phyloP scores from a whole-genome alignment of 2,329 filamentous ascomycete genomes.

The Penicillium crustosum region DNA sequence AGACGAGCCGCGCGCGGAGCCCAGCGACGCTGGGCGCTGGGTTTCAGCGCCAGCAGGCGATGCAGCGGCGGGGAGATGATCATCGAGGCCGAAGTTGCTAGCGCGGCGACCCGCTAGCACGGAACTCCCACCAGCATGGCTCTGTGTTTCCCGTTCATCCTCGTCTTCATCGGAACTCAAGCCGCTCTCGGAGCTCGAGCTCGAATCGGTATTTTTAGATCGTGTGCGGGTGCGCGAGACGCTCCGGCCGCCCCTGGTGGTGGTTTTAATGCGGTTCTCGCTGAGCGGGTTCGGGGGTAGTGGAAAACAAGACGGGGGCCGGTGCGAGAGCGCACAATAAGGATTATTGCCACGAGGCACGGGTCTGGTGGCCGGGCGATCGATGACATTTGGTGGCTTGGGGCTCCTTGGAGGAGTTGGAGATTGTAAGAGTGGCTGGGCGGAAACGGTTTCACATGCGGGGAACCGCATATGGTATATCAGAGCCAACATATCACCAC shows the following conservation, averaged over 20 bases:
- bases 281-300: conserved; percentile 62
- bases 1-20: conserved; percentile 31
- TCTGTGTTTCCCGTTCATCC: conserved; percentile 27
- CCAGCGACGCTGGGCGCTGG: conserved; percentile 36
- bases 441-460: conserved; percentile 19
- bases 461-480: conserved; percentile 14
- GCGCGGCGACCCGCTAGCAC: conserved; percentile 26
- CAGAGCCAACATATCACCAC: neutral
- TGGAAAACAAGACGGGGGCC: conserved; percentile 84
- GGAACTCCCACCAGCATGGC: conserved; percentile 26
- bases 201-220: conserved; percentile 39
- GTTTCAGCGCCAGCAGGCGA: conserved; percentile 32
- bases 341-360: conserved; percentile 66
- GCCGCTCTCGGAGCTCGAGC: conserved; percentile 40
- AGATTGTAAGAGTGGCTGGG: conserved; percentile 20
- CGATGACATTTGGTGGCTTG: conserved; percentile 43
- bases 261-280: conserved; percentile 39
- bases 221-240: conserved; percentile 34
- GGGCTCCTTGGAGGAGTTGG: conserved; percentile 13
- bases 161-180: conserved; percentile 45
- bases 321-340: conserved; percentile 73
- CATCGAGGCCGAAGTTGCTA: conserved; percentile 38
- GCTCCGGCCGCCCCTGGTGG: conserved; percentile 35
- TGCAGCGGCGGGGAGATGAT: conserved; percentile 27
- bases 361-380: conserved; percentile 53